phyloP scores from a whole-genome alignment of 352 stramenopile species.

The Pythium periplocum region DNA sequence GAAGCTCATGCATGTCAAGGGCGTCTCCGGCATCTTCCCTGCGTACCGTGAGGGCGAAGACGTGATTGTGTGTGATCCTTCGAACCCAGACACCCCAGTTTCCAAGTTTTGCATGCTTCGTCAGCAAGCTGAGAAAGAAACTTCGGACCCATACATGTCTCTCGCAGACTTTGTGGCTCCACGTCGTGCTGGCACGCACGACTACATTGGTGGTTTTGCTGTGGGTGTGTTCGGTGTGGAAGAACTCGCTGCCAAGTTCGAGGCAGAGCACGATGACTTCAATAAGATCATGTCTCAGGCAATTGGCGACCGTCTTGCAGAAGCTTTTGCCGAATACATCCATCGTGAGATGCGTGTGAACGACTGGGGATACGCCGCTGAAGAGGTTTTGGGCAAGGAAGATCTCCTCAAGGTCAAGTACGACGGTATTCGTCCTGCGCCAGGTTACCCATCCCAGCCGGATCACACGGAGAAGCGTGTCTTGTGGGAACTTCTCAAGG shows the following conservation, averaged over 20 bases:
- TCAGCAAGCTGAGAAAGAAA: constrained; percentile 97
- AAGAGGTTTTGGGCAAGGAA: constrained; percentile 87
- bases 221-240: constrained; percentile 96
- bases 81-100: constrained; percentile 64
- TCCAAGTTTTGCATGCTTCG: constrained; percentile 96
- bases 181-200: constrained; percentile 18
- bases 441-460: constrained; percentile 96
- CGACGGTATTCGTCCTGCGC: constrained; percentile 95
- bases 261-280: constrained; percentile 95
- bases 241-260: constrained; percentile 89
- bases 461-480: constrained; percentile 97
- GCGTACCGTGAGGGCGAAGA: constrained; percentile 92
- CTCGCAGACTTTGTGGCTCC: constrained; percentile 94
- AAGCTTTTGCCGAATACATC: constrained; percentile 96
- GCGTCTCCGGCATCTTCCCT: constrained; percentile 94
- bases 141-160: constrained; percentile 91
- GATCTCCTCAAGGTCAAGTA: constrained; percentile 99
- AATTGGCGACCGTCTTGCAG: constrained; percentile 53
- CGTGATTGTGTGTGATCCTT: constrained; percentile 91
- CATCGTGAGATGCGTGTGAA: constrained; percentile 94
- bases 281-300: constrained; percentile 97
- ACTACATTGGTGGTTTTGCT: constrained; percentile 94
- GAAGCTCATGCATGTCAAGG: constrained; percentile 88
- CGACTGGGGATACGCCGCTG: constrained; percentile 94
- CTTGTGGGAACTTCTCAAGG: constrained; percentile 95